These are phyloP conservation scores for Volutella citrinella DNA, from an alignment of 2,329 filamentous ascomycete genomes.

Conservation along the genomic window DNA sequence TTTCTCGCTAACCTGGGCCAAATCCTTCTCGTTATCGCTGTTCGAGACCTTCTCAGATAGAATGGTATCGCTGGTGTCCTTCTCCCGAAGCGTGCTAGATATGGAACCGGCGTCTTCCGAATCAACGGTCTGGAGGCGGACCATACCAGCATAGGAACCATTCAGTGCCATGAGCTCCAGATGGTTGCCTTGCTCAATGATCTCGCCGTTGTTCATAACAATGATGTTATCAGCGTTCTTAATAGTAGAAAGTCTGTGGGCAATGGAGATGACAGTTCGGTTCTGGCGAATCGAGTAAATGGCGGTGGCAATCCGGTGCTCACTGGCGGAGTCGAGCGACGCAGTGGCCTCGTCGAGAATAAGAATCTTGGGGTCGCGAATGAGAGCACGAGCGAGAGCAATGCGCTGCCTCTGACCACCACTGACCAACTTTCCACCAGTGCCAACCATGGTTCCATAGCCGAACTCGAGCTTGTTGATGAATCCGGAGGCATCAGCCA, in stretches of 20 bases:
- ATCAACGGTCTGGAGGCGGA: conserved; percentile 41
- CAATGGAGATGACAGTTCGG: conserved; percentile 65
- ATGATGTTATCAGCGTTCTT: conserved; percentile 65
- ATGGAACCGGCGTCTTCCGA: conserved; percentile 28
- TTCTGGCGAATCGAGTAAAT: conserved; percentile 45
- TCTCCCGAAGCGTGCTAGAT: conserved; percentile 29
- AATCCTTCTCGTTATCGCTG: conserved; percentile 26
- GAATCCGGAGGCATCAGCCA: conserved; percentile 59
- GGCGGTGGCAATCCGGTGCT: conserved; percentile 50
- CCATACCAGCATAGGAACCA: conserved; percentile 51
- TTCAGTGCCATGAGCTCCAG: conserved; percentile 52
- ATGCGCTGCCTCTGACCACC: conserved; percentile 61
- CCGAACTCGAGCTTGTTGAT: conserved; percentile 53
- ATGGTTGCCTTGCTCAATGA: conserved; percentile 64
- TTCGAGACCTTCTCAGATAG: conserved; percentile 37
- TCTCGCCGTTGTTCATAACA: conserved; percentile 58
- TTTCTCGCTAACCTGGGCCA: conserved; percentile 30
- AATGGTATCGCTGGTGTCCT: conserved; percentile 43
- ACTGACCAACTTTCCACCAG: conserved; percentile 51
- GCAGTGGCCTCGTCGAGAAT: conserved; percentile 62
- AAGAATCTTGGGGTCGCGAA: conserved; percentile 55
- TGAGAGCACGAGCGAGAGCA: conserved; percentile 55
- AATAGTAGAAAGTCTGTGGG: conserved; percentile 60
- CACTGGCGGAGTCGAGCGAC: conserved; percentile 56
- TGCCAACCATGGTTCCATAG: conserved; percentile 51